Conservation (phyloP, 2,329 filamentous ascomycete genomes). For the Xylaria sp. region DNA sequence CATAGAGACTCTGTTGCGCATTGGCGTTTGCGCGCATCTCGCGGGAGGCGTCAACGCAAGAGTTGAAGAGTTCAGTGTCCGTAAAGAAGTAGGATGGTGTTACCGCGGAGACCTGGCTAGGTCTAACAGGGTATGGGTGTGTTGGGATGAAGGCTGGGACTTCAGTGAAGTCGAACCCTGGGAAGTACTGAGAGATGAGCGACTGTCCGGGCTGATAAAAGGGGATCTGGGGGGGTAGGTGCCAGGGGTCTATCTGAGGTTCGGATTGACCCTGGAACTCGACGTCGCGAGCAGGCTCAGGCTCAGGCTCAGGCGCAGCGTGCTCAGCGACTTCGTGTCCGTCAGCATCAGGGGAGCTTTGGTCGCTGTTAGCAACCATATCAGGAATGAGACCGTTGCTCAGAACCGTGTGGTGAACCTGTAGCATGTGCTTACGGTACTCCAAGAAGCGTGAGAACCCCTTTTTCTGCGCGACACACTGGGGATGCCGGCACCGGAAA, state of each 20-base stretch:
- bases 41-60: background rate
- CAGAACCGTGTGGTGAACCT: background rate
- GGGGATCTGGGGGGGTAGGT: background rate
- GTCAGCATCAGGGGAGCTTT: background rate
- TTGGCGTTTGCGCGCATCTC: too few relatives aligned
- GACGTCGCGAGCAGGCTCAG: background rate
- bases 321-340: background rate
- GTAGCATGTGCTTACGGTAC: background rate
- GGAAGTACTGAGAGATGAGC: background rate
- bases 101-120: too few relatives aligned
- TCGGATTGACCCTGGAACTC: background rate
- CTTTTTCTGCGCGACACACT: background rate
- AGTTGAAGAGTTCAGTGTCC: background rate
- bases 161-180: too few relatives aligned
- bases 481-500: background rate
- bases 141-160: background rate
- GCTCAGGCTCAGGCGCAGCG: background rate
- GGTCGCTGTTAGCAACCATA: background rate
- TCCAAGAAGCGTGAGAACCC: constrained; percentile 1
- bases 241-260: background rate
- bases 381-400: background rate
- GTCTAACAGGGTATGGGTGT: background rate
- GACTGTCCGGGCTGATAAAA: background rate
- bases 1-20: background rate
- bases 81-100: background rate